Percentiles rank a stretch among this genome's conserved stretches.
Evolutionary conservation across 2,329 filamentous ascomycete genomes (phyloP).

Genomic region (Stachybotrys chartarum): DNA sequence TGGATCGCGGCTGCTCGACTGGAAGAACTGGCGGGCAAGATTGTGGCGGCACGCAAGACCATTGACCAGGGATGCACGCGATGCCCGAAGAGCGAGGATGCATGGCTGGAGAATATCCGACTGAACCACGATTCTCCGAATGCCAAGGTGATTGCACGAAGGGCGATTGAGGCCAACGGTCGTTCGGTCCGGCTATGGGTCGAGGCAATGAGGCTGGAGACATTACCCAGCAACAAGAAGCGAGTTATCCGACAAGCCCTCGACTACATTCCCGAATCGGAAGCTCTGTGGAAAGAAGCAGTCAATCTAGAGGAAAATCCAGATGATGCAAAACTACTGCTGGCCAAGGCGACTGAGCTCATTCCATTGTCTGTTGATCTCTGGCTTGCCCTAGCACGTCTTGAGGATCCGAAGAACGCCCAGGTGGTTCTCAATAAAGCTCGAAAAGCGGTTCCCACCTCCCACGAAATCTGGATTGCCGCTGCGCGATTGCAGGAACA

Average conservation of each 20-base stretch:
- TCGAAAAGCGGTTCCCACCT: constrained; percentile 86
- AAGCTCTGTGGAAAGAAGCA: constrained; percentile 95
- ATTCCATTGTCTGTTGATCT: constrained; percentile 91
- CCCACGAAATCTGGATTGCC: constrained; percentile 94
- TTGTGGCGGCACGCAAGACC: constrained; percentile 78
- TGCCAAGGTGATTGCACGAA: constrained; percentile 89
- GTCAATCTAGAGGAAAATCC: constrained; percentile 92
- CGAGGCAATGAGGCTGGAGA: constrained; percentile 89
- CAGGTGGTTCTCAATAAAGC: constrained; percentile 94
- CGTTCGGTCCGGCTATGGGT: constrained; percentile 87
- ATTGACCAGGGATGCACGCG: constrained; percentile 84
- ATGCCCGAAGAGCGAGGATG: constrained; percentile 90
- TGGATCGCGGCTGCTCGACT: constrained; percentile 93
- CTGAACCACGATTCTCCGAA: constrained; percentile 81
- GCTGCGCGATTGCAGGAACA: constrained; percentile 88
- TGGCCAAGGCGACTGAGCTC: constrained; percentile 92
- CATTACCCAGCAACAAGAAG: constrained; percentile 77
- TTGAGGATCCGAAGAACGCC: constrained; percentile 85
- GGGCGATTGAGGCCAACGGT: constrained; percentile 87
- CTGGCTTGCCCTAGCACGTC: constrained; percentile 85
- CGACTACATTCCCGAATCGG: constrained; percentile 88
- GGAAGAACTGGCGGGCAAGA: constrained; percentile 88
- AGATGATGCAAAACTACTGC: constrained; percentile 76
- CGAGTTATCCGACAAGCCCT: constrained; percentile 86
- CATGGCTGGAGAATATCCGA: constrained; percentile 92